Base-by-base conservation (phyloP, 495 filamentous ascomycete genomes). In the Lasiosphaeria miniovina region DNA sequence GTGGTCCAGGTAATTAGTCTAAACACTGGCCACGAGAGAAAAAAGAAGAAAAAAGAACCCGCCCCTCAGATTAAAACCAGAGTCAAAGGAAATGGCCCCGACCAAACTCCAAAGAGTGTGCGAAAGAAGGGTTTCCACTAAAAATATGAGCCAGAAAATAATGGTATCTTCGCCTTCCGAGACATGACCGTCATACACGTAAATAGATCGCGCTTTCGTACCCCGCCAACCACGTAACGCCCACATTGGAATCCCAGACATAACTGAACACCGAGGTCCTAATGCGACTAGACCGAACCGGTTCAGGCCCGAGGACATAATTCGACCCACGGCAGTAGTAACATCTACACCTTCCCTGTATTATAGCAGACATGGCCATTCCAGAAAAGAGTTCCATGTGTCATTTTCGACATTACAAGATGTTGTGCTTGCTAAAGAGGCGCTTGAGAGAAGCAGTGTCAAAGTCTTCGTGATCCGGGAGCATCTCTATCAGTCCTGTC, bases 401-500 rank as follows among this genome's bases (percentile, higher is more conserved):
- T n/a, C 43, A n/a, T 14, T 11, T n/a, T 24, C 24, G 7, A 14
- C n/a, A 54, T 68, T 59, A 80, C 48, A 84, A 65, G 40, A 84
- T 72, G 52, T 67, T 65, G 54, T 80, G 68, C 64, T 77, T 80
- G 54, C 64, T 60, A 40, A 84, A 76, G 17, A 84, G 66, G 60
- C 59, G 69, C 65, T 75, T 77, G 38, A 84, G 66, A 3, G 80
- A 73, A 52, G 75, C 70, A 34, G 72, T 80, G 67, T 78, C 80
- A 58, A 84, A 83, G 45, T 79, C 71, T 38, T 79, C 79, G 24
- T 84, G 80, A 41, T 83, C 82, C 1, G 92, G 91, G 31, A 98
- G 89, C 77, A 93, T 90, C 60, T 89, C 85, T 49, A 94, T 82
- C 54, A 98, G 81, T 36, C 91, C 90, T 3, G 93, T 90, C 40